phyloP scores from a whole-genome alignment of 2,329 filamentous ascomycete species.

The Trichoderma arundinaceum region DNA sequence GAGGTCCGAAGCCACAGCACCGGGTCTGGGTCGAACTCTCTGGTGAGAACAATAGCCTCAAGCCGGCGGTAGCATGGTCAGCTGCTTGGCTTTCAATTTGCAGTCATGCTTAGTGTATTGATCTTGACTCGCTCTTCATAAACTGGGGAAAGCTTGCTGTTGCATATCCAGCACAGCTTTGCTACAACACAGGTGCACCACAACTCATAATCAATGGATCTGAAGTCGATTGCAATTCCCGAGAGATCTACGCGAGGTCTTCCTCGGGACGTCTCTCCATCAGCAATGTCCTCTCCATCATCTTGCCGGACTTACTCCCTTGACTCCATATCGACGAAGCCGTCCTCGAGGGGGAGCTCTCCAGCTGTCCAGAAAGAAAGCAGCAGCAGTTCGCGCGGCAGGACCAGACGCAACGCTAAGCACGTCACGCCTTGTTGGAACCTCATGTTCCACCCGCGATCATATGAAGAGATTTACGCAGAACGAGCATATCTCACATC shows the following conservation, averaged over 20 bases:
- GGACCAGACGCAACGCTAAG: constrained; percentile 1
- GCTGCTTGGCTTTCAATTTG: neutral
- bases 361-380: neutral
- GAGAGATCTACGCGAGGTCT: neutral
- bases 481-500: constrained; percentile 55
- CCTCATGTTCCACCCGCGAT: constrained; percentile 45
- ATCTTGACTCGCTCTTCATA: neutral
- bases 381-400: constrained; percentile 19
- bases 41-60: constrained; percentile 17
- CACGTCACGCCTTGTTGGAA: constrained; percentile 20
- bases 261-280: constrained; percentile 21
- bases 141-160: neutral
- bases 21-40: neutral
- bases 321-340: constrained; percentile 24
- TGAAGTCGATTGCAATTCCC: neutral
- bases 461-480: constrained; percentile 50
- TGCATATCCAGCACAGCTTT: neutral
- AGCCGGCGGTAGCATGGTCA: neutral
- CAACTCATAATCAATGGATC: neutral
- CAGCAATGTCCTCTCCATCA: constrained; percentile 5
- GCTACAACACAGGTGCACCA: neutral
- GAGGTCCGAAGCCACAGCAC: neutral
- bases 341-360: constrained; percentile 20
- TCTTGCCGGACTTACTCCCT: constrained; percentile 3
- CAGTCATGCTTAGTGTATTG: neutral